These are phyloP conservation scores for Pseudomonodictys pantanalensis DNA, from an alignment of 495 filamentous ascomycete genomes.

Conservation along the genomic window DNA sequence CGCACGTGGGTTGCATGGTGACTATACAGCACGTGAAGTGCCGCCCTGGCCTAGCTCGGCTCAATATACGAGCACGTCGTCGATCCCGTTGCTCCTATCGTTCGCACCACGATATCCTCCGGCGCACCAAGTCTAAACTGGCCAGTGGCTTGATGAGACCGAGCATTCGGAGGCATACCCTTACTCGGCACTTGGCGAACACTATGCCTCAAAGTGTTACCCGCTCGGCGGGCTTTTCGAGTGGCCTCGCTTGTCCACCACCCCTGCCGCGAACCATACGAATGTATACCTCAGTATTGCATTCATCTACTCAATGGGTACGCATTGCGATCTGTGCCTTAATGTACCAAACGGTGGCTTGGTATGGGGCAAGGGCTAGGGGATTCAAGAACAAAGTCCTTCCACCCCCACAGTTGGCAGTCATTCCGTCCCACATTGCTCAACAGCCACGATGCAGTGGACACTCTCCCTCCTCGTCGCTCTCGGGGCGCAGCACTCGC, in stretches of 20 bases:
- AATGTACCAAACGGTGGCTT: too few species aligned
- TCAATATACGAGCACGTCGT: too few species aligned
- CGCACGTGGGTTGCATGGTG: too few species aligned
- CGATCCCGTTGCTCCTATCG: too few species aligned
- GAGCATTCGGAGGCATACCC: not conserved
- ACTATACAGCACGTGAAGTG: too few species aligned
- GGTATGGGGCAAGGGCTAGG: not conserved
- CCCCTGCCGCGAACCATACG: not conserved
- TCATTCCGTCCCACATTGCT: not conserved
- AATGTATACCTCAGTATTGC: too few species aligned
- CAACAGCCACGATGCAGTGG: slow-evolving; percentile 9
- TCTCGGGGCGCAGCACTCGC: slow-evolving; percentile 14
- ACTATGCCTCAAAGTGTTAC: not conserved
- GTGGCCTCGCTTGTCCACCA: not conserved
- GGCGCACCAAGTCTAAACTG: too few species aligned
- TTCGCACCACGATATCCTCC: too few species aligned
- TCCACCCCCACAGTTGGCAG: not conserved
- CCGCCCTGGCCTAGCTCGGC: too few species aligned
- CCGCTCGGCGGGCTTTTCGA: not conserved
- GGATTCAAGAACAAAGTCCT: not conserved
- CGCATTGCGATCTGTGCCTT: too few species aligned
- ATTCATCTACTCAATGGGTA: too few species aligned
- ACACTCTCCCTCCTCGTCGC: not conserved
- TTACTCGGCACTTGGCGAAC: not conserved
- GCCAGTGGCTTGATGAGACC: not conserved